Evolutionary conservation across 2,329 filamentous ascomycete genomes (phyloP).

Genomic region (Ophiostoma sp.): DNA sequence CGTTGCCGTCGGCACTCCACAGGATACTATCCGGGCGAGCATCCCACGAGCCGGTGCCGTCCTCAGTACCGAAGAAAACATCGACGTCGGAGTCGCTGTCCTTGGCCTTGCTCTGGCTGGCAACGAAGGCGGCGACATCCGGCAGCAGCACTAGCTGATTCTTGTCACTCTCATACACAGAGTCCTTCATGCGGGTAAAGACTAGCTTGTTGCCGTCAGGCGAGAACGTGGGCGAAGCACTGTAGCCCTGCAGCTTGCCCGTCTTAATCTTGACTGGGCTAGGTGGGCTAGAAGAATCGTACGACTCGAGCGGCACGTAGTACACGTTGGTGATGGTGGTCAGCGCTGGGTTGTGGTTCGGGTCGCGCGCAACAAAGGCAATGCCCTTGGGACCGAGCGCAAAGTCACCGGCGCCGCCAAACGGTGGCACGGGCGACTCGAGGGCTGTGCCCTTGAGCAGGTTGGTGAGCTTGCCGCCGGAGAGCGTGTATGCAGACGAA

Average conservation of each 20-base stretch:
- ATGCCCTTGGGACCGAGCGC: constrained; percentile 63
- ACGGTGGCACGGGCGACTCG: constrained; percentile 66
- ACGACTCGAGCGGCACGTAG: constrained; percentile 63
- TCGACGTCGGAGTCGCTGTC: constrained; percentile 41
- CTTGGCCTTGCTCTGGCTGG: not conserved
- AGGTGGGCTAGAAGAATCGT: constrained; percentile 41
- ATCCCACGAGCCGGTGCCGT: constrained; percentile 61
- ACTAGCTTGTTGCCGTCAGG: constrained; percentile 63
- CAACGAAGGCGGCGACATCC: constrained; percentile 50
- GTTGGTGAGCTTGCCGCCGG: constrained; percentile 51
- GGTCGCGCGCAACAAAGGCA: constrained; percentile 71
- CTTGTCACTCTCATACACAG: constrained; percentile 77
- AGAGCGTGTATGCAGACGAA: constrained; percentile 38
- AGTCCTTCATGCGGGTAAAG: constrained; percentile 71
- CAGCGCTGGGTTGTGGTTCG: constrained; percentile 58
- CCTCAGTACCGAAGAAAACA: constrained; percentile 56
- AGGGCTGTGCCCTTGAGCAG: constrained; percentile 55
- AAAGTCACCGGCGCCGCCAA: constrained; percentile 75
- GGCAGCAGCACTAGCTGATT: constrained; percentile 60
- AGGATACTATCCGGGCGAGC: constrained; percentile 49
- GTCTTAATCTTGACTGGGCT: constrained; percentile 27
- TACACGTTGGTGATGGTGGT: constrained; percentile 64
- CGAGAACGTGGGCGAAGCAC: constrained; percentile 64
- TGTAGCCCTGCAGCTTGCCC: constrained; percentile 58
- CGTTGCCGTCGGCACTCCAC: constrained; percentile 55